phyloP scores from a whole-genome alignment of 345 rosid genomes.

The Fremontodendron californicum region DNA sequence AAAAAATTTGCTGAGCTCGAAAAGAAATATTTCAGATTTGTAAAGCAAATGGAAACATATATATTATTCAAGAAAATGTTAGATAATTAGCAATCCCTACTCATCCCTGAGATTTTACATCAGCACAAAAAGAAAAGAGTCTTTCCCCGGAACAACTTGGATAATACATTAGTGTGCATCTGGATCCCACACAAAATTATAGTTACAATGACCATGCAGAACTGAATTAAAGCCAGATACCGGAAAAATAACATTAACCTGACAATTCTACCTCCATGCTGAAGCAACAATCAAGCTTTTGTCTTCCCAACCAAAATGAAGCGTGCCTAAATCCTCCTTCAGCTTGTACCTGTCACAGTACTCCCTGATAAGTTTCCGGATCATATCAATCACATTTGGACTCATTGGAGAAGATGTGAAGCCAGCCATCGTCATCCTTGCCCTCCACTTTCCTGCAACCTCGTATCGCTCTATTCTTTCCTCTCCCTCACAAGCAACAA shows the following conservation, averaged over 20 bases:
- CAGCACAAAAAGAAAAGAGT: background rate
- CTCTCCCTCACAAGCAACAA: slow-evolving; percentile 94
- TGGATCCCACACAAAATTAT: slow-evolving; percentile 21
- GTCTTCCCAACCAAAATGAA: slow-evolving; percentile 88
- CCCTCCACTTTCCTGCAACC: slow-evolving; percentile 92
- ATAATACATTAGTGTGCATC: slow-evolving; percentile 17
- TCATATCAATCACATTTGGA: slow-evolving; percentile 39
- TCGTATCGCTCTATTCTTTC: slow-evolving; percentile 91
- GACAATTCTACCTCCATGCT: slow-evolving; percentile 59
- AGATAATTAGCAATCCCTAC: slow-evolving; percentile 19
- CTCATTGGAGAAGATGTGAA: slow-evolving; percentile 62
- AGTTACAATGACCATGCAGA: slow-evolving; percentile 9
- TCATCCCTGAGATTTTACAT: slow-evolving; percentile 16
- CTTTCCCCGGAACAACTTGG: background rate
- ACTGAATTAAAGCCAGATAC: background rate
- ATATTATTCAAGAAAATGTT: slow-evolving; percentile 4
- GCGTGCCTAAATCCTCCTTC: slow-evolving; percentile 59
- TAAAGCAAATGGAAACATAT: background rate
- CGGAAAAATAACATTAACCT: background rate
- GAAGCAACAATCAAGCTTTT: slow-evolving; percentile 86
- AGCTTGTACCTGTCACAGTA: slow-evolving; percentile 62
- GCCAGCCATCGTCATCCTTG: slow-evolving; percentile 96
- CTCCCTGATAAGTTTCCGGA: slow-evolving; percentile 46
- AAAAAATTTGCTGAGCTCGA: too few relatives aligned
- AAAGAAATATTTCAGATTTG: too few relatives aligned